Evolutionary conservation across 176 grass and related monocot genomes (phyloP), one percentile per base, ranked within the genome.

Genomic region (Typha latifolia): DNA sequence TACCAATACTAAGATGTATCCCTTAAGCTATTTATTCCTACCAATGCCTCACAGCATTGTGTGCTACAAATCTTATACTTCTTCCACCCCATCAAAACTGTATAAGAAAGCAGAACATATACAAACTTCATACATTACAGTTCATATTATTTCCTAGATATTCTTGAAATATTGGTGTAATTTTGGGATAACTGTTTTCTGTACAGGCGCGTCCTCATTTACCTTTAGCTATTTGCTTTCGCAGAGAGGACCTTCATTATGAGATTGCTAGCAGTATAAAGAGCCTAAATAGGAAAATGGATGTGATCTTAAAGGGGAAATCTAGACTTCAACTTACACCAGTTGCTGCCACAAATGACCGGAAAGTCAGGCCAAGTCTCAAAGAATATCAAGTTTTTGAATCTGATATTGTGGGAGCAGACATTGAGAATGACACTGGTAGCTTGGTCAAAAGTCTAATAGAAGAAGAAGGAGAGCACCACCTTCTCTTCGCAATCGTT

Each of bases 151-250:
- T 59, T 11, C 53, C 20, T 21, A 22, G 11, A 59, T 21, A 59
- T 59, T 43, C 53, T 59, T 59, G 53, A 19, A 59, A 21, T 19
- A 9, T 59, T 9, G 53, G 18, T 59, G 9, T 59, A 59, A 59
- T 21, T 59, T 11, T 19, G 16, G 18, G 16, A 59, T 19, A 59
- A n/a, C 49, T 43, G 21, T 16, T 65, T 31, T 65, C 69, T 61
- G 68, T 48, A 64, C 14, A 47, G 62, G 48, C 69, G 1, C n/a
- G 65, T 1, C 82, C 82, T 14, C 55, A 64, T 62, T 62, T 88
- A 16, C 79, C 18, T 59, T 6, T 82, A 0, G 69, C 81, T 64
- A 82, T 79, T 51, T 92, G 85, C 76, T 88, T 80, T 53, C 57
- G 67, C 20, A 32, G 48, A 21, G 70, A 7, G 48, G 79, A 68